Evolutionary conservation across 2,329 filamentous ascomycete species (phyloP), one percentile per base, ranked within the genome.

Genomic region (Xylogone sp.): DNA sequence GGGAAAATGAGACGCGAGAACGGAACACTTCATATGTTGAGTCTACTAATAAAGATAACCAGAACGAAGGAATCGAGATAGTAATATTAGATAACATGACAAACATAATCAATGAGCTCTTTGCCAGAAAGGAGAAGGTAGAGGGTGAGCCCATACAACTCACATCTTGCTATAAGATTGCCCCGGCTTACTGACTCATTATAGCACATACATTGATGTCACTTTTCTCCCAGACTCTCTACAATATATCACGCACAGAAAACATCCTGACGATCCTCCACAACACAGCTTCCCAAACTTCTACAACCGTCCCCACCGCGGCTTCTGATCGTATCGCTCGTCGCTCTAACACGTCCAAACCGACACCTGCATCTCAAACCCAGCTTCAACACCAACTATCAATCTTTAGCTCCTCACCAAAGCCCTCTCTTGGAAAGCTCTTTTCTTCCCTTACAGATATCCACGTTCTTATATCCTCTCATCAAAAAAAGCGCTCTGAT

Each of bases 31-130:
- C 3, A n/a, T 21, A 6, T 47, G 4, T 18, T 9, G n/a, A 39
- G 4, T 39, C 4, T 18, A 39, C 13, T 9, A 16, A 39, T 16
- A 13, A 39, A 6, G 43, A 21, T 18, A 22, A 21, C 19, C 46
- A 18, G 31, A 51, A 50, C 18, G 45, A 34, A 19, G 59, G 59
- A 9, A 50, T 53, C 7, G 72, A 75, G 50, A 65, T 83, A 39
- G 71, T 84, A 44, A 67, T 84, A 49, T 66, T 83, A 49, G 81
- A 80, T 7, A 77, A 81, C 65, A 74, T 81, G 61, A 76, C 77
- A 2, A 59, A 69, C 16, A 69, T 84, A 3, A 70, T 84, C 19
- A 74, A 71, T 21, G 64, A 72, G 3, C 71, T 83, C 46, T 83
- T 83, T 65, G 68, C 76, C 1, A 70, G 73, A 50, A 71, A 72